Evolutionary conservation across 2,329 filamentous ascomycete genomes (phyloP).

Genomic region (Colletotrichum tofieldiae): DNA sequence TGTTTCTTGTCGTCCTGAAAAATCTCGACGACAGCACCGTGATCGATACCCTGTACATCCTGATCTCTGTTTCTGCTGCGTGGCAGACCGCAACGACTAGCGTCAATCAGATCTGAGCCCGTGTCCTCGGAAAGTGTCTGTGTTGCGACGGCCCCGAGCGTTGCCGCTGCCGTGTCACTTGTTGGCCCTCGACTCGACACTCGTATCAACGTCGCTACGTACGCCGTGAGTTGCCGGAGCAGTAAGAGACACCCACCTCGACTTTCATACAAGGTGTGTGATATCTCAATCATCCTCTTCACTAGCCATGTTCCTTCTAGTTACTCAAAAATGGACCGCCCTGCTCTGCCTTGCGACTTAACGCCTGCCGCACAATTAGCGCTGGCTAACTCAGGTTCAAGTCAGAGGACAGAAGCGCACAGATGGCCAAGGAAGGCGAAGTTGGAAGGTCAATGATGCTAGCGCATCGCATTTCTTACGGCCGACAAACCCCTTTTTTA

Average conservation of each 20-base stretch:
- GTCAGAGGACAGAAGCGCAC: not conserved
- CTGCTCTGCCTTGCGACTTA: not conserved
- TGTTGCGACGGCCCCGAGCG: constrained; percentile 15
- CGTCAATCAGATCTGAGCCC: constrained; percentile 17
- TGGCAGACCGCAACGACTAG: not conserved
- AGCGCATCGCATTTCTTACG: not conserved
- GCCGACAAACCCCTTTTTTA: not conserved
- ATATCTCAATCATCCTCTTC: not conserved
- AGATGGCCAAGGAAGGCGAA: constrained; percentile 1
- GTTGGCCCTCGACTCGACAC: not conserved
- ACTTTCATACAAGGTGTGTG: not conserved
- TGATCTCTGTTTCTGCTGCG: not conserved
- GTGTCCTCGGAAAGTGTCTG: constrained; percentile 10
- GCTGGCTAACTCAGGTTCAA: not conserved
- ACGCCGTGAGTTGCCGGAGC: not conserved
- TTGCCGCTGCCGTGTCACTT: not conserved
- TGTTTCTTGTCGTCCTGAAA: not conserved
- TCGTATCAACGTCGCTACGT: not conserved
- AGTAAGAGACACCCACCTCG: no score
- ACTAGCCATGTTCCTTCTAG: not conserved
- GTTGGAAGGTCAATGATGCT: constrained; percentile 7
- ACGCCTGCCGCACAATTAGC: not conserved
- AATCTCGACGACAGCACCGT: not conserved
- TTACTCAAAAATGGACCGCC: not conserved
- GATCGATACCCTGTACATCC: not conserved